These are phyloP conservation scores for Teratosphaeria destructans DNA, from an alignment of 2,329 filamentous ascomycete species.

Conservation along the genomic window DNA sequence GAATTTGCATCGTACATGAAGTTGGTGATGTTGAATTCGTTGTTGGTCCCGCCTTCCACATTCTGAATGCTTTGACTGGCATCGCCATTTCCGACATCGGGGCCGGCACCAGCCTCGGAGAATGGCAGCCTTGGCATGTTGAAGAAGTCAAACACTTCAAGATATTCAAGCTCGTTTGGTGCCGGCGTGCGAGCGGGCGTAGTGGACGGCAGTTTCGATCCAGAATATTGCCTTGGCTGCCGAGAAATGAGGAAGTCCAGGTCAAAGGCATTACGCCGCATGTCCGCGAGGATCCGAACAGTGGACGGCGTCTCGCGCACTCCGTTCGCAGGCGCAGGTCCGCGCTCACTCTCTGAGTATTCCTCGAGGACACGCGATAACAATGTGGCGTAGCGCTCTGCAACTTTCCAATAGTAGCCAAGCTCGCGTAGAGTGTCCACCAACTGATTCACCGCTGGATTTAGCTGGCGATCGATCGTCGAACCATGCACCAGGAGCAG, in stretches of 20 bases:
- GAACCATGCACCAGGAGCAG: slow-evolving; percentile 82
- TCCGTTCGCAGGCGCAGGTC: slow-evolving; percentile 45
- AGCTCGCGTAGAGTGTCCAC: slow-evolving; percentile 73
- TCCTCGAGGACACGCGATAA: slow-evolving; percentile 78
- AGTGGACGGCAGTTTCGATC: slow-evolving; percentile 12
- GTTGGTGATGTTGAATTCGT: slow-evolving; percentile 68
- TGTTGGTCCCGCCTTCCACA: slow-evolving; percentile 22
- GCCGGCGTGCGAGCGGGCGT: slow-evolving; percentile 43
- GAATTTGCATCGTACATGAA: slow-evolving; percentile 65
- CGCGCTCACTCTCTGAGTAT: slow-evolving; percentile 64
- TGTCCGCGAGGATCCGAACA: slow-evolving; percentile 79
- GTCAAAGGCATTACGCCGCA: slow-evolving; percentile 83
- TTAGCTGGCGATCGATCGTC: slow-evolving; percentile 74
- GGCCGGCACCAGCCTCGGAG: slow-evolving; percentile 3
- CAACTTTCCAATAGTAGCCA: slow-evolving; percentile 77
- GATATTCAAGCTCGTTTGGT: slow-evolving; percentile 75
- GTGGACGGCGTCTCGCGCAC: slow-evolving; percentile 70
- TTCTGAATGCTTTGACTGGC: background rate
- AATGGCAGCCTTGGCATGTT: slow-evolving; percentile 66
- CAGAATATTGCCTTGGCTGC: slow-evolving; percentile 50
- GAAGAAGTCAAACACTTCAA: slow-evolving; percentile 92
- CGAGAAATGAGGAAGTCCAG: slow-evolving; percentile 80
- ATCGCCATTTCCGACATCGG: slow-evolving; percentile 1
- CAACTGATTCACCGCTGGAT: slow-evolving; percentile 68
- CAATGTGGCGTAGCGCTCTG: slow-evolving; percentile 68